Conservation (phyloP, 768 basidiomycete species). For the Rhizopogon vesiculosus region DNA sequence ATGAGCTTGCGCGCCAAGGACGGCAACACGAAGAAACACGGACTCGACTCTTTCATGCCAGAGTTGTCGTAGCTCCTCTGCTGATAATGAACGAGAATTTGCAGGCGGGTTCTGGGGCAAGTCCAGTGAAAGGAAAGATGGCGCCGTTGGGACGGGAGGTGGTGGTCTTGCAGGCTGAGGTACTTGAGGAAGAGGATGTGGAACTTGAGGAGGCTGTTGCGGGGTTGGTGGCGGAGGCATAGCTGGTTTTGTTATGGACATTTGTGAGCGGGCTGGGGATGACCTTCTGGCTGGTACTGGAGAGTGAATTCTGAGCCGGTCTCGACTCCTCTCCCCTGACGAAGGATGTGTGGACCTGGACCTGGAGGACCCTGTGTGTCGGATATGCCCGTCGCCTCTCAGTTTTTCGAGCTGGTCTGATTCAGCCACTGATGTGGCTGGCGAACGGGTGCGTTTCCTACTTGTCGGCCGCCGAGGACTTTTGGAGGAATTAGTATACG, state of each 20-base stretch:
- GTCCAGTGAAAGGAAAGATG: constrained; percentile 4
- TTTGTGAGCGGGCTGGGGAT: not conserved
- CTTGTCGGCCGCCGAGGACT: constrained; percentile 8
- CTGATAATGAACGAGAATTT: constrained; percentile 9
- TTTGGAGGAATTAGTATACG: not conserved
- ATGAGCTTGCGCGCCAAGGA: constrained; percentile 1
- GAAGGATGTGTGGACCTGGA: not conserved
- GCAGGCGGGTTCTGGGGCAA: not conserved
- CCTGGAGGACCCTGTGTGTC: not conserved
- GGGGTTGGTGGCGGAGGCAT: constrained; percentile 9
- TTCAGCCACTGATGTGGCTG: constrained; percentile 14
- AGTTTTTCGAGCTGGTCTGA: constrained; percentile 23
- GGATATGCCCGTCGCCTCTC: constrained; percentile 8
- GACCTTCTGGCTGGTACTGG: not conserved
- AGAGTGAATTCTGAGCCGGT: constrained; percentile 7
- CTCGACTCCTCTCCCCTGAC: constrained; percentile 4
- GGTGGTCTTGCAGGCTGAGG: constrained; percentile 2
- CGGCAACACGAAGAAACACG: constrained; percentile 7
- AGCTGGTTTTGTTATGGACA: not conserved
- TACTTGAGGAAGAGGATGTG: constrained; percentile 15
- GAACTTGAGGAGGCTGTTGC: constrained; percentile 3
- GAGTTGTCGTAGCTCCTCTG: constrained; percentile 31
- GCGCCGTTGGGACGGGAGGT: constrained; percentile 14
- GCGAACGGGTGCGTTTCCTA: constrained; percentile 13
- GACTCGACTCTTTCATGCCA: constrained; percentile 40